Percentiles rank a stretch among this genome's conserved stretches.
phyloP scores from a whole-genome alignment of 2,329 filamentous ascomycete species.

The Cytospora mali region DNA sequence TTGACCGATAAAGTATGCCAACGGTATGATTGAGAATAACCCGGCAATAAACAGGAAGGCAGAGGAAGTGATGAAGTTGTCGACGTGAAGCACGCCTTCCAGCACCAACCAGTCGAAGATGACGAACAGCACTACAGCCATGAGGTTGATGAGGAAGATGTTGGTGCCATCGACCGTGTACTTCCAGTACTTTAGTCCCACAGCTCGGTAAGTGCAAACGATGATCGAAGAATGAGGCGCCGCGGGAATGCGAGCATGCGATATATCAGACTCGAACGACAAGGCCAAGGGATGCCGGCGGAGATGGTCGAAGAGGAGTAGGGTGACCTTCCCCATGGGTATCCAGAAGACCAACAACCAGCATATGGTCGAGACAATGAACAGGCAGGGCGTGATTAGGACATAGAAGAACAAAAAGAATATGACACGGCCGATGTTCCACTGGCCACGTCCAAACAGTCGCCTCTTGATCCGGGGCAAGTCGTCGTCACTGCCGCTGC shows the following conservation, averaged over 20 bases:
- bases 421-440: slow-evolving; percentile 91
- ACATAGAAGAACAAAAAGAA: slow-evolving; percentile 98
- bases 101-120: slow-evolving; percentile 91
- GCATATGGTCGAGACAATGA: slow-evolving; percentile 84
- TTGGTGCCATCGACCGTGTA: slow-evolving; percentile 98
- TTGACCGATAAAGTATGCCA: slow-evolving; percentile 98
- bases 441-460: slow-evolving; percentile 91
- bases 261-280: slow-evolving; percentile 86
- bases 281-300: slow-evolving; percentile 89
- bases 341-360: slow-evolving; percentile 98
- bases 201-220: slow-evolving; percentile 94
- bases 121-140: slow-evolving; percentile 89
- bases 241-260: slow-evolving; percentile 70
- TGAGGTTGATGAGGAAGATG: slow-evolving; percentile 97
- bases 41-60: slow-evolving; percentile 85
- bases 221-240: slow-evolving; percentile 82
- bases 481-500: slow-evolving; percentile 38
- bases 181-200: slow-evolving; percentile 96
- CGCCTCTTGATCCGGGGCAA: slow-evolving; percentile 69
- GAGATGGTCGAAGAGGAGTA: slow-evolving; percentile 87
- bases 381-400: slow-evolving; percentile 81
- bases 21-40: slow-evolving; percentile 88
- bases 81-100: slow-evolving; percentile 65
- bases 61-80: slow-evolving; percentile 76
- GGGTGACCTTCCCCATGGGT: slow-evolving; percentile 94